Evolutionary conservation across 305 asterid genomes (phyloP), one percentile per base, ranked within the genome.

Genomic region (Coffea humblotiana): DNA sequence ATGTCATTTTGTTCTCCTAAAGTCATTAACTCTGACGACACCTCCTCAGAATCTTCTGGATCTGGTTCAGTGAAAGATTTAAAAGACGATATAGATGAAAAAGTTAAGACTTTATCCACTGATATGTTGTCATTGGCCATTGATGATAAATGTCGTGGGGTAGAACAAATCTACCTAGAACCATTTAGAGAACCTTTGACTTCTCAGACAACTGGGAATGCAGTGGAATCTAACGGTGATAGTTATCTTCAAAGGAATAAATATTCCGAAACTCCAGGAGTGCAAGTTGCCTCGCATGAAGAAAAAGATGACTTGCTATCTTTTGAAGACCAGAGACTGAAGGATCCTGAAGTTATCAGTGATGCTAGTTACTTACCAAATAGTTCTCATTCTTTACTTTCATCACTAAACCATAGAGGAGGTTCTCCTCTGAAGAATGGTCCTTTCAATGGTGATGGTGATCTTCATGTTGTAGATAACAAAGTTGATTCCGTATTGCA

Each of bases 281-380:
- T 63, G 35, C 87, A 79, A 72, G 86, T 25, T 23, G 79, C 82
- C 37, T 66, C 78, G 40, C 80, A 80, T 82, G 93, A 89, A 76
- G 72, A 81, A 64, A 94, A 86, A 80, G 92, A 89, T 72, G 93
- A 89, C 78, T 78, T 87, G 81, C 85, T 83, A 73, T 90, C 90
- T 75, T 90, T 89, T 79, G 86, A 90, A 67, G 90, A 90, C 67
- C 94, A 86, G 89, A 86, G 97, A 83, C 81, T 84, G 43, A 88
- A 85, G 86, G 96, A 90, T 83, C 97, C 94, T 8, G 93, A 90
- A 84, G 78, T 88, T 71, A 60, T 86, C 77, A 73, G 85, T 56
- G 84, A 75, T 86, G 83, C 87, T 85, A 64, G 76, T 72, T 56
- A 75, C 77, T 72, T 85, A 56, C 86, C 84, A 27, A 89, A 93